Evolutionary conservation across 768 basidiomycete genomes (phyloP).

Genomic region (Pilatotrama ljubarskyi): DNA sequence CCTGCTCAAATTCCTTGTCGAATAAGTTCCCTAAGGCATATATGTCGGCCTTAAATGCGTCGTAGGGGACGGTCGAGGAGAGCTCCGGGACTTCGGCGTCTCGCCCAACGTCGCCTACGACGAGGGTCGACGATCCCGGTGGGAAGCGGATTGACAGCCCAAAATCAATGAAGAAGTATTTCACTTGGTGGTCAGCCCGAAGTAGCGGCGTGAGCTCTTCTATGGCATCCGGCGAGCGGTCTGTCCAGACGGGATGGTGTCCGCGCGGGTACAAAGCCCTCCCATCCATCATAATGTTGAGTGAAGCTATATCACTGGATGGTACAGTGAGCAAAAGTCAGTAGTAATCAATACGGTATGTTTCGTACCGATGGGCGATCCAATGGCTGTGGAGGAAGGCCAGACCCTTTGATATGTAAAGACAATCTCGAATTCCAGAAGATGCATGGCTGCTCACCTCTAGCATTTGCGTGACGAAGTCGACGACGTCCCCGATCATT

Average conservation of each 20-base stretch:
- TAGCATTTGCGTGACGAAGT: constrained; percentile 10
- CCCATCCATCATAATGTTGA: constrained; percentile 28
- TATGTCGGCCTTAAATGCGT: constrained; percentile 28
- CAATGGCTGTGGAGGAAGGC: no score
- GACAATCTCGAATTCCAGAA: no score
- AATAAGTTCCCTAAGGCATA: constrained; percentile 27
- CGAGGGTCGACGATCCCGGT: constrained; percentile 6
- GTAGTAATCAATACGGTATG: neutral
- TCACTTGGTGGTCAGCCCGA: constrained; percentile 36
- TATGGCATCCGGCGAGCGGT: constrained; percentile 36
- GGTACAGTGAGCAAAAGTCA: no score
- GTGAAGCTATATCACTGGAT: constrained; percentile 18
- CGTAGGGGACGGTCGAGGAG: constrained; percentile 19
- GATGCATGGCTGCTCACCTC: neutral
- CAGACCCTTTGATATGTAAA: no score
- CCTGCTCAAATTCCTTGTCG: constrained; percentile 8
- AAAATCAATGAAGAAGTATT: constrained; percentile 30
- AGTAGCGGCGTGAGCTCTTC: constrained; percentile 31
- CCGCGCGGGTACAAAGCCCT: constrained; percentile 19
- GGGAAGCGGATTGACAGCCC: constrained; percentile 19
- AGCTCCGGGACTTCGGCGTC: constrained; percentile 27
- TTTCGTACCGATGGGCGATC: no score
- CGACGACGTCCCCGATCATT: constrained; percentile 25
- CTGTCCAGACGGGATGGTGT: constrained; percentile 28
- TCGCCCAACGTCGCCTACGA: constrained; percentile 17